phyloP scores from a whole-genome alignment of 495 filamentous ascomycete genomes.

The Corynascus novoguineensis region DNA sequence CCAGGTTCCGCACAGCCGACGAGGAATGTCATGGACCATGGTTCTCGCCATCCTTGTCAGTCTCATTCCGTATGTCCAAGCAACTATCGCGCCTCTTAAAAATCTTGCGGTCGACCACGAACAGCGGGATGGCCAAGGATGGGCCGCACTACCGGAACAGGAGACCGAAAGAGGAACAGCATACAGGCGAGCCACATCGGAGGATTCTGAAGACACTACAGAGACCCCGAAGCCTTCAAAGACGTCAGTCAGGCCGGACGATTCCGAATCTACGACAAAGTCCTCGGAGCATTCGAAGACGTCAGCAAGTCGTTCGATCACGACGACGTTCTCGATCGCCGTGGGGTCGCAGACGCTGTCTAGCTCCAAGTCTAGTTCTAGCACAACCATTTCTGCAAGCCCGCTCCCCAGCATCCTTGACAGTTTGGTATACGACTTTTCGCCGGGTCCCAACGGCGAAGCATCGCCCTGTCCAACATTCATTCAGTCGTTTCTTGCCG shows the following conservation, averaged over 20 bases:
- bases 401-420: constrained; percentile 68
- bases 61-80: constrained; percentile 27
- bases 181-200: constrained; percentile 12
- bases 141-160: constrained; percentile 37
- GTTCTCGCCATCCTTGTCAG: constrained; percentile 33
- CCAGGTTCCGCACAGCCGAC: constrained; percentile 22
- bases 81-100: constrained; percentile 29
- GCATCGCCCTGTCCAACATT: constrained; percentile 55
- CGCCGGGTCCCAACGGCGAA: constrained; percentile 32
- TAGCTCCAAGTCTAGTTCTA: constrained; percentile 22
- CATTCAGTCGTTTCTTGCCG: constrained; percentile 59
- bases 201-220: neutral
- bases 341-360: constrained; percentile 31
- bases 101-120: constrained; percentile 35
- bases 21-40: constrained; percentile 28
- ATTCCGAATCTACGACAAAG: neutral
- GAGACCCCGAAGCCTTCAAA: neutral
- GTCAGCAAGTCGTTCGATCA: constrained; percentile 21
- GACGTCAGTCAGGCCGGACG: constrained; percentile 9
- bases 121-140: constrained; percentile 29
- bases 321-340: constrained; percentile 34
- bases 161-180: constrained; percentile 23
- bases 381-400: constrained; percentile 28
- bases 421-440: constrained; percentile 65
- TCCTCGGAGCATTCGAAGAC: neutral